Base-by-base conservation (phyloP, 768 basidiomycete genomes). In the Collybia sp. region DNA sequence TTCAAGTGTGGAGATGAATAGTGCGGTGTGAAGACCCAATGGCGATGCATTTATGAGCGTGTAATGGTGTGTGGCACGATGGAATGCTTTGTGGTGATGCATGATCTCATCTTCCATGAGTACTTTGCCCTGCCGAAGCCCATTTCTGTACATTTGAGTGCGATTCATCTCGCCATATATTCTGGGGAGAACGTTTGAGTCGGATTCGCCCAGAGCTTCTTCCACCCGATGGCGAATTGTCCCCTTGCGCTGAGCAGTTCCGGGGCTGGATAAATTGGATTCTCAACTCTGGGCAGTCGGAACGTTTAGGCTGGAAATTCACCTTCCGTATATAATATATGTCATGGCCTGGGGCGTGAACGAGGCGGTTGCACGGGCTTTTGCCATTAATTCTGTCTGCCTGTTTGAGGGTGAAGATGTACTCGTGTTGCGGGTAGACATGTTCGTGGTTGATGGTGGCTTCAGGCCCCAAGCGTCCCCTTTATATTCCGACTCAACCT, bases 1-100 rank as follows among this genome's bases (percentile, higher is more conserved):
- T 18, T 56, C 55, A 9, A 61, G 20, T 5, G 56, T 56, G 4
- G 58, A 55, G 9, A 55, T 51, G 42, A 62, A 60, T 58, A 62
- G 57, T 13, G 38, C 17, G 15, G 45, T 31, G 40, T 61, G 60
- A 8, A 60, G 43, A 6, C 61, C 61, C 33, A 61, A 54, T 35
- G 60, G 60, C 6, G 60, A 58, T 20, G 57, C 46, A 34, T 59
- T 63, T 35, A 51, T 39, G 12, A 57, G 43, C 17, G 39, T 42
- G 25, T 58, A 54, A 11, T 46, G 47, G 30, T 53, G 49, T 6
- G 53, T 56, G 10, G 46, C 39, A 3, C 16, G 15, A 31, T 52
- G 34, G 39, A 61, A 61, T 6, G 40, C 18, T 13, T 47, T 39
- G 33, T 59, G 57, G 1, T 31, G 25, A 25, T 58, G 32, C 17